Conservation (phyloP, 2,329 filamentous ascomycete genomes). For the Hymenoscyphus fructigenus region DNA sequence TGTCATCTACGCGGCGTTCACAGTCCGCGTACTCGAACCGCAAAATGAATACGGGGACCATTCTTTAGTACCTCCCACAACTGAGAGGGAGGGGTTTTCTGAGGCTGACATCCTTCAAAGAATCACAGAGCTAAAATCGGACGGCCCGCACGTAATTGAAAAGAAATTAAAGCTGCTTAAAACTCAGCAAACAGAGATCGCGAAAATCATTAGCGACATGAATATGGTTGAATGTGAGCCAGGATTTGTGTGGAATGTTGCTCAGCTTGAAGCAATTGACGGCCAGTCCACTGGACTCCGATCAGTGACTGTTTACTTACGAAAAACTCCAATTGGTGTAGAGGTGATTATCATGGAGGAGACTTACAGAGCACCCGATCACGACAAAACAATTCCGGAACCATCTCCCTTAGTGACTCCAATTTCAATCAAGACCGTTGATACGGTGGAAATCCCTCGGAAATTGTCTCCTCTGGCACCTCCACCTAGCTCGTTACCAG, state of each 20-base stretch:
- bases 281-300: slow-evolving; percentile 4
- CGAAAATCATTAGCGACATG: background rate
- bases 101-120: slow-evolving; percentile 9
- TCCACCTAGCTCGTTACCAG: background rate
- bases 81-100: slow-evolving; percentile 11
- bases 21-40: slow-evolving; percentile 9
- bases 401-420: background rate
- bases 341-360: background rate
- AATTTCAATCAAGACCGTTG: background rate
- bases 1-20: slow-evolving; percentile 11
- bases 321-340: background rate
- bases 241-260: slow-evolving; percentile 5
- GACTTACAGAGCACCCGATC: background rate
- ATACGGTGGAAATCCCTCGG: background rate
- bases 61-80: background rate
- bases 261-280: slow-evolving; percentile 5
- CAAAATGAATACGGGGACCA: background rate
- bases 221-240: slow-evolving; percentile 2
- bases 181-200: background rate
- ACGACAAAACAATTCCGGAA: background rate
- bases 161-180: slow-evolving; percentile 8
- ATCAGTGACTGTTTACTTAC: slow-evolving; percentile 6
- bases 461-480: background rate
- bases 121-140: background rate
- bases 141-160: slow-evolving; percentile 1